Evolutionary conservation across 164 flowering plant genomes (phyloP), one percentile per base, ranked within the genome.

Genomic region (Berberis vulgaris): DNA sequence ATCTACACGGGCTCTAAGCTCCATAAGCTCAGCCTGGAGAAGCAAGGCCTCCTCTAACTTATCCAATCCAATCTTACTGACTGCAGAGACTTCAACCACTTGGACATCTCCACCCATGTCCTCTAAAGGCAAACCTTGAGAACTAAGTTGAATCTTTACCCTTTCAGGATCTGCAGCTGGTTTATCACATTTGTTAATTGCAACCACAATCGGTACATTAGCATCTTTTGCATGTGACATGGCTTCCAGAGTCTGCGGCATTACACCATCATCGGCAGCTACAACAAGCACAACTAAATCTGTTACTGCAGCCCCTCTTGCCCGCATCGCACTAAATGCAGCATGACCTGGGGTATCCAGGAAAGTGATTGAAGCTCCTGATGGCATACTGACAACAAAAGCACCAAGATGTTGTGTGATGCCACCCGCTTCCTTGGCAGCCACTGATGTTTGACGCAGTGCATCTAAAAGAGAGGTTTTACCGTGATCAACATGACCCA

Each of bases 401-500:
- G 98, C 96, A 73, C 98, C 98, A 26, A 89, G 64, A 76, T 89
- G 96, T 69, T 92, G 98, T 45, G 98, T 92, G 72, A 92, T 92
- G 59, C 98, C 98, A 40, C 98, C 96, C 45, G 96, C 98, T 82
- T 92, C 98, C 66, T 49, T 75, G 2, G 91, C 93, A 47, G 88
- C 98, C 60, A 92, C 86, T 46, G 97, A 88, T 58, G 97, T 86
- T 66, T 88, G 86, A 6, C 95, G 89, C 43, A 93, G 70, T 50
- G 97, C 96, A 82, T 93, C 97, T 41, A 93, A 71, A 65, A 93
- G 92, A 65, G 98, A 89, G 44, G 98, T 92, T 79, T 92, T 92
- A 12, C 97, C 98, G 78, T 92, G 98, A 73, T 92, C 98, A 67
- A 92, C 98, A 77, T 92, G 98, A 55, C 97, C 98, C 98, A 92